These are phyloP conservation scores for Pichia sp. DNA, from an alignment of 1,139 yeast species.

Conservation along the genomic window DNA sequence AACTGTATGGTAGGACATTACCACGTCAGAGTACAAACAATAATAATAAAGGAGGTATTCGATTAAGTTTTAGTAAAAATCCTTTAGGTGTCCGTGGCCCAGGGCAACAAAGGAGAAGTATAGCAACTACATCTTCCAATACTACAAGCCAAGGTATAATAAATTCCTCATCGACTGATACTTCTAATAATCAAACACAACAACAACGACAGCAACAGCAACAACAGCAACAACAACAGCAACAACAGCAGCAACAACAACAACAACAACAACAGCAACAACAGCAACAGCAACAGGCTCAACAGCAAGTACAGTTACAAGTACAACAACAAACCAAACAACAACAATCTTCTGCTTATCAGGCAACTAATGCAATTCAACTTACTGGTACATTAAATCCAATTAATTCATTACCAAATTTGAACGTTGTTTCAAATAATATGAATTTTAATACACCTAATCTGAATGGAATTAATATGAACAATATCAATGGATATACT, in stretches of 20 bases:
- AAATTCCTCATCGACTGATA: not conserved
- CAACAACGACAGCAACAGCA: too few relatives aligned
- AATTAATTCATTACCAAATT: not conserved
- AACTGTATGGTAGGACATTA: slow-evolving; percentile 79
- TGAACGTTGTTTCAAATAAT: not conserved
- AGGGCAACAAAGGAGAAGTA: slow-evolving; percentile 25
- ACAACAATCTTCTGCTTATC: too few relatives aligned
- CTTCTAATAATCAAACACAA: not conserved
- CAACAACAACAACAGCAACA: too few relatives aligned
- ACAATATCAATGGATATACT: slow-evolving; percentile 3
- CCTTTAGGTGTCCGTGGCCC: slow-evolving; percentile 93
- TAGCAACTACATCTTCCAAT: not conserved
- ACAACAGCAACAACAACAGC: too few relatives aligned
- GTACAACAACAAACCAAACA: too few relatives aligned
- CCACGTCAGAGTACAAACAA: slow-evolving; percentile 55
- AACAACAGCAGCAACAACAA: too few relatives aligned
- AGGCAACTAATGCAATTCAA: not conserved
- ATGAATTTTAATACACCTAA: not conserved
- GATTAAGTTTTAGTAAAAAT: slow-evolving; percentile 88
- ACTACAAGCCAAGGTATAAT: not conserved
- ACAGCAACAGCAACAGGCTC: too few relatives aligned
- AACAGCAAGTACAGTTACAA: too few relatives aligned
- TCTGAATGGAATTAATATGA: not conserved
- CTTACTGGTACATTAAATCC: not conserved
- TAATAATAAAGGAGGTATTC: slow-evolving; percentile 74